Base-by-base conservation (phyloP, 2,329 filamentous ascomycete genomes). In the Coniochaeta pulveracea region DNA sequence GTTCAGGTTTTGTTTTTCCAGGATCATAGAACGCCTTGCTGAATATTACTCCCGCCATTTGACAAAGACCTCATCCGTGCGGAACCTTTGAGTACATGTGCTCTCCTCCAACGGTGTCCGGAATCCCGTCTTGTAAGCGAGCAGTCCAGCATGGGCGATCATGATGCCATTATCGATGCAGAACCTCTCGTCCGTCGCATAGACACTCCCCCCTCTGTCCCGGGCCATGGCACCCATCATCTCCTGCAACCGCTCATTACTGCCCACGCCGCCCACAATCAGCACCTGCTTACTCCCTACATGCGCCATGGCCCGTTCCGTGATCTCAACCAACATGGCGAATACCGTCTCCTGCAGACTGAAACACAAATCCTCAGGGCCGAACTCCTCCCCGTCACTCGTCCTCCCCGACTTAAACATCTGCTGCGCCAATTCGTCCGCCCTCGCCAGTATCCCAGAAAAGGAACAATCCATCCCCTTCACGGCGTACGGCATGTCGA, bases 131-230 rank as follows among this genome's bases (percentile, higher is more conserved):
- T 78, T 68, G 53, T 82, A 91, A 2, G 88, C 88, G 48, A 95
- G 55, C 47, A 98, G 58, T 3, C 91, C 91, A 2, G 91, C 91
- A 56, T 98, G 89, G 2, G 91, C 91, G 61, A 98, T 98, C 91
- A 98, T 98, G 52, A 98, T 96, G 31, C 91, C 91, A 49, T 98
- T 98, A 58, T 98, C 91, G 47, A 98, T 98, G 55, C 91, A 98
- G 55, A 94, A 98, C 28, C 91, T 70, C 64, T 98, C 91, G 54
- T 98, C 91, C 0, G 89, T 96, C 16, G 91, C 88, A 59, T 83
- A 95, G 4, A 96, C 85, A 48, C 76, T 88, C 4, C 91, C 91
- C 34, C 86, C 85, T 23, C 91, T 66, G 55, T 94, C 88, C 27
- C 66, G 66, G 11, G 88, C 89, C 91, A 98, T 98, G 29, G 81